Base-by-base conservation (phyloP, 345 rosid genomes). In the Lepidium africanum region DNA sequence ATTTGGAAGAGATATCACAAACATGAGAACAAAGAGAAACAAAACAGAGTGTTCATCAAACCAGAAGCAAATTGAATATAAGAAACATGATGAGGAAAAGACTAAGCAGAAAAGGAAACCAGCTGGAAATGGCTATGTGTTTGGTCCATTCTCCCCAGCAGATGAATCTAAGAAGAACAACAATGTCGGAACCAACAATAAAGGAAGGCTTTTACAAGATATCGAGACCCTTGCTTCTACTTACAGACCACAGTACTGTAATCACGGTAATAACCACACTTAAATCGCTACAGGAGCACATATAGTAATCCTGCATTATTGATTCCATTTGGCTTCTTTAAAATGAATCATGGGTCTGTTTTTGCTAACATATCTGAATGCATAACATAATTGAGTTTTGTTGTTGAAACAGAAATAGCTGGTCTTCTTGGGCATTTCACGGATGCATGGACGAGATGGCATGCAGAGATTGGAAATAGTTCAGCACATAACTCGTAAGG, bases 391-490 rank as follows among this genome's bases (percentile, higher is more conserved):
- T 32, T 46, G 23, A 23, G 42, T 16, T 57, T 15, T 69, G 51
- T 50, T 60, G 21, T 30, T 33, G 2, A 38, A 81, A 77, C 94
- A 91, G 96, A 83, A 60, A 39, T 91, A 17, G 76, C 70, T n/a
- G 92, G 87, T n/a, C 87, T 89, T 45, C 78, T 89, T 58, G 80
- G 80, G 38, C 94, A 89, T 69, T 89, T 84, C 81, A 42, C 63
- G 80, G 96, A 82, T 54, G 87, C 96, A 43, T 84, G 94, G 94
- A 83, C 78, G 61, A 77, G 79, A 30, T 91, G 97, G 96, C 76
- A 78, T 71, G 80, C 79, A 43, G 88, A 89, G 84, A 78, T 78
- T 65, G 69, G 43, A 84, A 83, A 70, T 82, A 80, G 65, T 67
- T 30, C 33, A 52, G 39, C 10, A 47, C 65, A 57, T 68, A 50